Evolutionary conservation across 768 basidiomycete genomes (phyloP).

Genomic region (Arthromyces matolae): DNA sequence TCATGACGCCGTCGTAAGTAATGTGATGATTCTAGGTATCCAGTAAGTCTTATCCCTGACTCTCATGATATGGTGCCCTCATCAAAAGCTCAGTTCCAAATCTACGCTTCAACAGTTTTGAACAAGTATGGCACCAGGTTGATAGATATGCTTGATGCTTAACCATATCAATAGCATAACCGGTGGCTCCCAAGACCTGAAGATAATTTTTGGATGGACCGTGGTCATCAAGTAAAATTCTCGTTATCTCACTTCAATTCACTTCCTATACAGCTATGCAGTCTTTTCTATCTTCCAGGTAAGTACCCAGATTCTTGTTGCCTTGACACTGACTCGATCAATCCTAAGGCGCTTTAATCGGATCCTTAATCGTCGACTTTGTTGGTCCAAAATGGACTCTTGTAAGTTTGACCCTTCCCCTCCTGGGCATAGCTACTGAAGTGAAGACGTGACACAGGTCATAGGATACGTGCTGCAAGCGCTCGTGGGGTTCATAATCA

Average conservation of each 20-base stretch:
- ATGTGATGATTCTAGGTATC: no score
- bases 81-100: slow-evolving; percentile 53
- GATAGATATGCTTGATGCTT: background rate
- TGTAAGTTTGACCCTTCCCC: slow-evolving; percentile 40
- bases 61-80: background rate
- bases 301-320: no score
- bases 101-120: slow-evolving; percentile 76
- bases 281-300: slow-evolving; percentile 40
- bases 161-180: slow-evolving; percentile 45
- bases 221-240: slow-evolving; percentile 70
- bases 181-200: slow-evolving; percentile 46
- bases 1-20: no score
- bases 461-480: slow-evolving; percentile 62
- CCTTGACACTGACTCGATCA: no score
- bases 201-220: slow-evolving; percentile 75
- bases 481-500: slow-evolving; percentile 82
- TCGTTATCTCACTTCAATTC: no score
- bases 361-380: slow-evolving; percentile 71
- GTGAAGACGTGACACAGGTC: slow-evolving; percentile 38
- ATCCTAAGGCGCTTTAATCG: no score
- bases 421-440: background rate
- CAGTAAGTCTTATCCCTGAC: slow-evolving; percentile 37
- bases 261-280: slow-evolving; percentile 2
- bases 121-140: slow-evolving; percentile 39
- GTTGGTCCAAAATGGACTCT: slow-evolving; percentile 72